phyloP scores from a whole-genome alignment of 176 grass and related monocot species.

The Calamus simplicifolius region DNA sequence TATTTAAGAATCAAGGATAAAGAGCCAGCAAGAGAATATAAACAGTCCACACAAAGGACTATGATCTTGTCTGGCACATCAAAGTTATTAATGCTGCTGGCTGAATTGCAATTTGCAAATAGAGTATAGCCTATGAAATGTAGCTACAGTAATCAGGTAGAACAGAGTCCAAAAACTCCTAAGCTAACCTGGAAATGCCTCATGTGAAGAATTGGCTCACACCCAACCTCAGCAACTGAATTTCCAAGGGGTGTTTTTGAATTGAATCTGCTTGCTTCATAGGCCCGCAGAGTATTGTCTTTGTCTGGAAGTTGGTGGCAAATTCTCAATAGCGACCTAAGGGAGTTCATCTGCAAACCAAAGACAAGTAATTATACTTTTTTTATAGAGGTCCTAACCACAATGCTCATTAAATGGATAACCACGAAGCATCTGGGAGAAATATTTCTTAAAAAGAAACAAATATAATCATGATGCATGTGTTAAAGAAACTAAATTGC shows the following conservation, averaged over 20 bases:
- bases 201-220: constrained; percentile 98
- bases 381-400: no score
- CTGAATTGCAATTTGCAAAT: background rate
- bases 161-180: constrained; percentile 13
- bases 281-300: constrained; percentile 40
- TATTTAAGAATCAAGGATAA: no score
- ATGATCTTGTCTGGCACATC: no score
- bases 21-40: no score
- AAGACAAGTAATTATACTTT: background rate
- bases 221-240: constrained; percentile 79
- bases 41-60: no score
- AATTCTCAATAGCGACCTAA: constrained; percentile 56
- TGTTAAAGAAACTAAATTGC: no score
- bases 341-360: constrained; percentile 82
- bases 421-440: no score
- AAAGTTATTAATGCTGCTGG: no score
- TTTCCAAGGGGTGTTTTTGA: constrained; percentile 72
- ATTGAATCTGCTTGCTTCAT: constrained; percentile 69
- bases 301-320: constrained; percentile 77
- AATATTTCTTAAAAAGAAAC: no score
- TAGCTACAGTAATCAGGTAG: constrained; percentile 1
- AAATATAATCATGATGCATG: no score
- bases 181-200: constrained; percentile 83
- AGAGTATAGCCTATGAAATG: constrained; percentile 9
- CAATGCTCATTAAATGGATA: no score